Percentiles rank a stretch among this genome's conserved stretches.
These are phyloP conservation scores for Cytospora paraplurivora DNA, from an alignment of 2,329 filamentous ascomycete genomes.

Conservation along the genomic window DNA sequence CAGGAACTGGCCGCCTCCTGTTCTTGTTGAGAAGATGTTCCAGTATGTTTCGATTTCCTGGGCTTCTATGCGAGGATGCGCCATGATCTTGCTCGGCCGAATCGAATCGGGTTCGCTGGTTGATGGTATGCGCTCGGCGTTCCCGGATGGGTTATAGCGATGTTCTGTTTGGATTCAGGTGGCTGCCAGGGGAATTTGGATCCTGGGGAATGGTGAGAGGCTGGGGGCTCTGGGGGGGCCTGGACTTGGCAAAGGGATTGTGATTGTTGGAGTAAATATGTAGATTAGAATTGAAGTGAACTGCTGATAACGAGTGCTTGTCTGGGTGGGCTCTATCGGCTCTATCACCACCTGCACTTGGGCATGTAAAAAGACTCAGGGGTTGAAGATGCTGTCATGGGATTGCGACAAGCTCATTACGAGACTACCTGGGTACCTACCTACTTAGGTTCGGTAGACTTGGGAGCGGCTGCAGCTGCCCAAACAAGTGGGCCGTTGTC, in stretches of 20 bases:
- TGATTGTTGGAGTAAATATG: not conserved
- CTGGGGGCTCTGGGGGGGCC: not conserved
- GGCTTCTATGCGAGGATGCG: conserved; percentile 60
- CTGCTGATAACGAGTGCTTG: not conserved
- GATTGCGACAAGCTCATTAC: not conserved
- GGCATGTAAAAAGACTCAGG: not conserved
- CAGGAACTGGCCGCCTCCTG: conserved; percentile 60
- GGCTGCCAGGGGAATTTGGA: not conserved
- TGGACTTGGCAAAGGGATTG: not conserved
- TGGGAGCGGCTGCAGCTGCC: conserved; percentile 1
- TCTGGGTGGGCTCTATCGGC: not conserved
- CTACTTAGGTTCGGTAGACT: not conserved
- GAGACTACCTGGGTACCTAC: no score
- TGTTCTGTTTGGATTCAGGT: not conserved
- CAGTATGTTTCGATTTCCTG: conserved; percentile 67
- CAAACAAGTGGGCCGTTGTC: not conserved
- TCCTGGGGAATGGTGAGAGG: not conserved
- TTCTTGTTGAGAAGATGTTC: conserved; percentile 64
- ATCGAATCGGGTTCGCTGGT: not conserved
- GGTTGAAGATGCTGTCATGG: conserved; percentile 1
- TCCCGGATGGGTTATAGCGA: not conserved
- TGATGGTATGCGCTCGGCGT: conserved; percentile 10
- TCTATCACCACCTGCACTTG: no score
- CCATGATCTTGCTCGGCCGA: conserved; percentile 43
- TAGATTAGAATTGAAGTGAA: not conserved